These are phyloP conservation scores for Flaveria brownii DNA, from an alignment of 129 eudicot species.

Conservation along the genomic window DNA sequence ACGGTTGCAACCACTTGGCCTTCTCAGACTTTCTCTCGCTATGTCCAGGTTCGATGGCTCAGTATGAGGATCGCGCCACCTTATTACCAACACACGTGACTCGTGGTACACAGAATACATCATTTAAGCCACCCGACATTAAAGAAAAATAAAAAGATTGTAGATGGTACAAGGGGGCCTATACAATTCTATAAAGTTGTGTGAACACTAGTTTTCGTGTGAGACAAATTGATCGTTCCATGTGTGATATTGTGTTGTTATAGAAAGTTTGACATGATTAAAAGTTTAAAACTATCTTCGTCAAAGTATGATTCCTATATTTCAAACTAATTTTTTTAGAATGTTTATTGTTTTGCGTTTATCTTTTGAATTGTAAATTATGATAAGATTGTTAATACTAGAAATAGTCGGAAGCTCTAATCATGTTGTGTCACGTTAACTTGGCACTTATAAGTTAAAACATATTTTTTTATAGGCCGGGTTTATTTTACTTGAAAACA, in stretches of 20 bases:
- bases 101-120: slow-evolving; percentile 11
- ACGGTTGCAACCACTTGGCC: slow-evolving; percentile 21
- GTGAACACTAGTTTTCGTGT: slow-evolving; percentile 4
- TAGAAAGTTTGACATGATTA: background rate
- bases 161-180: background rate
- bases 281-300: background rate
- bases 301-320: background rate
- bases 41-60: slow-evolving; percentile 30
- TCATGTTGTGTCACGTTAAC: too few relatives aligned
- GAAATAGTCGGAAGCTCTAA: too few relatives aligned
- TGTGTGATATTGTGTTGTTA: slow-evolving; percentile 3
- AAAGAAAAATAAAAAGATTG: background rate
- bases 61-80: slow-evolving; percentile 4
- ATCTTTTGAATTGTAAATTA: too few relatives aligned
- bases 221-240: background rate
- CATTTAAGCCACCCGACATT: background rate
- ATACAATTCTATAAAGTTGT: slow-evolving; percentile 21
- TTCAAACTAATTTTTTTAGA: background rate
- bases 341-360: too few relatives aligned
- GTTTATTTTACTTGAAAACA: too few relatives aligned
- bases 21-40: slow-evolving; percentile 31
- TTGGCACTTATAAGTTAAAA: too few relatives aligned
- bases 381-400: too few relatives aligned
- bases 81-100: slow-evolving; percentile 8
- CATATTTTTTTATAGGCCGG: too few relatives aligned